Evolutionary conservation across 352 stramenopile genomes (phyloP).

Genomic region (Pythium grandisporangium): DNA sequence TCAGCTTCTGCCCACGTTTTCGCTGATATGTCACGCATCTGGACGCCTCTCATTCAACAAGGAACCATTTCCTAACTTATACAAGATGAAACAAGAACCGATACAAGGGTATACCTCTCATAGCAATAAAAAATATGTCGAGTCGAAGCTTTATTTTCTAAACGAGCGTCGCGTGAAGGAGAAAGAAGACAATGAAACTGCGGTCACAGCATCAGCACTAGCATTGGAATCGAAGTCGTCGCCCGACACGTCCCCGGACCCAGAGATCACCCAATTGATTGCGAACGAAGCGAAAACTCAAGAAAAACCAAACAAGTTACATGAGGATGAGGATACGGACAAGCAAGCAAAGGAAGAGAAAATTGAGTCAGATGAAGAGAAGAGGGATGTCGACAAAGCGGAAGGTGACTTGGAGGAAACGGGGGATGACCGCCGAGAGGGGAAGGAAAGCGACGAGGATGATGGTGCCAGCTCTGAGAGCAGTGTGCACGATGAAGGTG

Average conservation of each 20-base stretch:
- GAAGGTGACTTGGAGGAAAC: too few relatives aligned
- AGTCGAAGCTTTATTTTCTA: background rate
- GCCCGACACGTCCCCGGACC: too few relatives aligned
- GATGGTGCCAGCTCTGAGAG: too few relatives aligned
- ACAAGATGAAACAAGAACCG: constrained; percentile 10
- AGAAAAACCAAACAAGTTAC: background rate
- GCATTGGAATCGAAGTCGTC: too few relatives aligned
- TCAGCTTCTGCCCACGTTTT: constrained; percentile 9
- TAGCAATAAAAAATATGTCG: constrained; percentile 5
- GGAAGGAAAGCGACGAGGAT: background rate
- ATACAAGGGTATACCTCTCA: constrained; percentile 34
- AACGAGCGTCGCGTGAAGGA: background rate
- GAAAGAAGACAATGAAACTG: constrained; percentile 1
- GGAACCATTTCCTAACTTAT: constrained; percentile 28
- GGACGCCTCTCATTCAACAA: constrained; percentile 17
- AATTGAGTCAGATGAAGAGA: background rate
- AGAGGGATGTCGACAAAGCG: too few relatives aligned
- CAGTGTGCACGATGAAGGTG: too few relatives aligned
- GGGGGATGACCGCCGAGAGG: too few relatives aligned
- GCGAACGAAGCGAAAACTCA: constrained; percentile 1
- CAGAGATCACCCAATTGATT: background rate
- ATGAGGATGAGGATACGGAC: constrained; percentile 7
- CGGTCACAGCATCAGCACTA: too few relatives aligned
- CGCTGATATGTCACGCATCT: constrained; percentile 10
- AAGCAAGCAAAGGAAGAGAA: constrained; percentile 7